Percentiles rank a stretch among this genome's conserved stretches.
Conservation (phyloP, 2,329 filamentous ascomycete species). For the Exserohilum rostratum region DNA sequence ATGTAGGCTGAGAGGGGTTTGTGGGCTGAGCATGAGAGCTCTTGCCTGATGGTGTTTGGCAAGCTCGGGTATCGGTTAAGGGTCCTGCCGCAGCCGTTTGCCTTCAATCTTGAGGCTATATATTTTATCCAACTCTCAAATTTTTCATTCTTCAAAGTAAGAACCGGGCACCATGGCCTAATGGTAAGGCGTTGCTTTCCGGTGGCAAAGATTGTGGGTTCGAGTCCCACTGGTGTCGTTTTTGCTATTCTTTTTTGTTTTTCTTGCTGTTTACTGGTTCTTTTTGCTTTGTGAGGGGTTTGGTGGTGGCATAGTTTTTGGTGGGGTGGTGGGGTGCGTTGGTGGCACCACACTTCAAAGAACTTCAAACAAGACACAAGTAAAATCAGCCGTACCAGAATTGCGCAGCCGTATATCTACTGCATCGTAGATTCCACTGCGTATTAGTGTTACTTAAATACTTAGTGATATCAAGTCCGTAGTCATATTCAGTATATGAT, state of each 20-base stretch:
- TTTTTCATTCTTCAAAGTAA: neutral
- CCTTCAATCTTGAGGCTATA: neutral
- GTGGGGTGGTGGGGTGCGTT: no score
- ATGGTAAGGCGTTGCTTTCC: conserved; percentile 55
- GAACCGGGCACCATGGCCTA: conserved; percentile 48
- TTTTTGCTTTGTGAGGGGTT: no score
- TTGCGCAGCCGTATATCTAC: no score
- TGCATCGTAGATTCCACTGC: no score
- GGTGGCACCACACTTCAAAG: no score
- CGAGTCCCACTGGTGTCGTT: conserved; percentile 51
- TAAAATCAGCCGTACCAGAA: no score
- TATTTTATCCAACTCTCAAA: neutral
- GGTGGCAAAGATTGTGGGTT: conserved; percentile 55
- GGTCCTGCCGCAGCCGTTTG: no score
- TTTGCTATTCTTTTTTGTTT: conserved; percentile 19
- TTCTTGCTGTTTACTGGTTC: neutral
- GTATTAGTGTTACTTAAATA: no score
- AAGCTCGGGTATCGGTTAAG: neutral
- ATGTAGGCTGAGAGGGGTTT: neutral
- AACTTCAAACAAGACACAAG: no score
- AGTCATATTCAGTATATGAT: no score
- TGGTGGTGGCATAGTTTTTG: neutral
- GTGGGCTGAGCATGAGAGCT: no score
- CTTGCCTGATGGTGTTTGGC: neutral
- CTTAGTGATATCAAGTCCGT: no score